These are phyloP conservation scores for Sisymbrium altissimum DNA, from an alignment of 345 rosid genomes.

Conservation along the genomic window DNA sequence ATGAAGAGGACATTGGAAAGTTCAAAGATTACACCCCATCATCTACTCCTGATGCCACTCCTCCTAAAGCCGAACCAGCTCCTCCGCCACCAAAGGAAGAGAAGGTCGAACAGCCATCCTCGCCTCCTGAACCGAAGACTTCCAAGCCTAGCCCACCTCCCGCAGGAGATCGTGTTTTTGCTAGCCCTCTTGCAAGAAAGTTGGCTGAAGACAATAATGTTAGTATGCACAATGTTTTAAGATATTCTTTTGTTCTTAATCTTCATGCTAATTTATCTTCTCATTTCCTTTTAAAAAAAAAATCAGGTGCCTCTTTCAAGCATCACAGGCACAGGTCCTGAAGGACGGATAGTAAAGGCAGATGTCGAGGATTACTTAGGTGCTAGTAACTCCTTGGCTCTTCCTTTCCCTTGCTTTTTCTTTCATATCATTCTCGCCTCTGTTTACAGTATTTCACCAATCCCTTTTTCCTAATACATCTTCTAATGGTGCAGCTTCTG, in stretches of 20 bases:
- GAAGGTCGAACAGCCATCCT: conserved; percentile 49
- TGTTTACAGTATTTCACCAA: background rate
- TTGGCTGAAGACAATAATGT: conserved; percentile 91
- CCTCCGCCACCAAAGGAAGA: conserved; percentile 61
- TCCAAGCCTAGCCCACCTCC: conserved; percentile 53
- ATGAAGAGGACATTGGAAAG: conserved; percentile 78
- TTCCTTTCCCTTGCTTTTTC: background rate
- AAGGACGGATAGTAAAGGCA: conserved; percentile 83
- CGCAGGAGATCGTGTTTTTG: conserved; percentile 70
- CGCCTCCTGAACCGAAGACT: conserved; percentile 54
- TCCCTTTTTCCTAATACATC: conserved; percentile 19
- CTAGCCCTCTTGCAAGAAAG: conserved; percentile 91
- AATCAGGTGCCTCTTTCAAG: conserved; percentile 70
- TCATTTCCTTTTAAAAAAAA: conserved; percentile 13
- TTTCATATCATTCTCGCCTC: background rate
- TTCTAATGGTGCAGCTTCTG: conserved; percentile 55
- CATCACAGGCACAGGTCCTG: conserved; percentile 94
- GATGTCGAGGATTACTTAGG: conserved; percentile 95
- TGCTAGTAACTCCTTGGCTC: conserved; percentile 26
- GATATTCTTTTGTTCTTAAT: background rate
- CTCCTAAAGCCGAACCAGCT: conserved; percentile 46
- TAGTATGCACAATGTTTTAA: conserved; percentile 13
- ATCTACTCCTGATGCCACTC: conserved; percentile 44
- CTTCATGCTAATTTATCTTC: background rate
- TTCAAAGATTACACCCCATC: conserved; percentile 86